phyloP scores from a whole-genome alignment of 1,284 basidiomycete species.

The Ustilago sp. region DNA sequence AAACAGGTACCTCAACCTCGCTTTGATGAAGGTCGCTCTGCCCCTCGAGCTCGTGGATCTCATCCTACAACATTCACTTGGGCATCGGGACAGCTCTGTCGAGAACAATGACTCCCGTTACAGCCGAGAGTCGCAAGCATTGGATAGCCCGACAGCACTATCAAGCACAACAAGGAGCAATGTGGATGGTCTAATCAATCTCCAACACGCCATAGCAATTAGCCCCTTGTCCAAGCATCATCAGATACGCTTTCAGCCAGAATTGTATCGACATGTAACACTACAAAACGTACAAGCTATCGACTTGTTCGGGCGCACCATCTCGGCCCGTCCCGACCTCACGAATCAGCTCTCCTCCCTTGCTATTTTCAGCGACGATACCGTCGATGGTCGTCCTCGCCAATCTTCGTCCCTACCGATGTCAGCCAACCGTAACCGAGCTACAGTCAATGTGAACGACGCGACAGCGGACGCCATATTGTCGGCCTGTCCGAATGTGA shows the following conservation, averaged over 20 bases:
- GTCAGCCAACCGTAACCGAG: neutral
- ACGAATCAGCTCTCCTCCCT: constrained; percentile 23
- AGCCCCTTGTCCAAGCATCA: constrained; percentile 28
- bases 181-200: neutral
- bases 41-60: constrained; percentile 46
- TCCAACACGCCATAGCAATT: constrained; percentile 11
- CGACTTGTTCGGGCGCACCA: constrained; percentile 15
- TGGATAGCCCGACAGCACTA: neutral
- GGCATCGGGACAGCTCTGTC: neutral
- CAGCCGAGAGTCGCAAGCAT: neutral
- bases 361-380: constrained; percentile 1
- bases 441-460: neutral
- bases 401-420: neutral
- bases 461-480: constrained; percentile 28
- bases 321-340: constrained; percentile 10
- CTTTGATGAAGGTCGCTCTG: constrained; percentile 15
- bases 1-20: neutral
- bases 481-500: constrained; percentile 27
- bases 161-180: neutral
- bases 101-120: neutral
- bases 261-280: constrained; percentile 35
- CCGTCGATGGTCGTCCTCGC: neutral
- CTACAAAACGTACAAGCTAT: neutral
- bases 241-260: constrained; percentile 13
- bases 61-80: constrained; percentile 29